phyloP scores from a whole-genome alignment of 2,329 filamentous ascomycete genomes.

The Penicillium corylophilum region DNA sequence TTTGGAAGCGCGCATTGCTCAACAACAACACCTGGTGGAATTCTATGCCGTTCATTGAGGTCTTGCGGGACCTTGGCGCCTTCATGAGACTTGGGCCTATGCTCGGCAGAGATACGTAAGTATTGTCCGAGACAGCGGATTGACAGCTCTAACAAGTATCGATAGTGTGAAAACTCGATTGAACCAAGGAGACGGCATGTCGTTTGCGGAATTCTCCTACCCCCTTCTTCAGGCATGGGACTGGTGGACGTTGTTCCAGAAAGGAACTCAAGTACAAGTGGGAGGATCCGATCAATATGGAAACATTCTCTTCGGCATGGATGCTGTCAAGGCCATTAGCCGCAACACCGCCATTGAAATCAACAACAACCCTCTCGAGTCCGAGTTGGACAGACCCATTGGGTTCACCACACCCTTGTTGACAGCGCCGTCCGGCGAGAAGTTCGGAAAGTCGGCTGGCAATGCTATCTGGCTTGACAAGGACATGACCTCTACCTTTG shows the following conservation, averaged over 20 bases:
- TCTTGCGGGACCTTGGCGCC: conserved; percentile 71
- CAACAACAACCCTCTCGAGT: conserved; percentile 36
- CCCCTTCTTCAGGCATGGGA: conserved; percentile 94
- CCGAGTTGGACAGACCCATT: conserved; percentile 56
- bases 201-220: conserved; percentile 88
- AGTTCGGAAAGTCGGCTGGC: conserved; percentile 92
- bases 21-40: conserved; percentile 89
- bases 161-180: conserved; percentile 76
- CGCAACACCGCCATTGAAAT: conserved; percentile 43
- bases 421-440: conserved; percentile 79
- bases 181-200: conserved; percentile 86
- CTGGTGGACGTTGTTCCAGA: conserved; percentile 83
- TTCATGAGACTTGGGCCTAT: conserved; percentile 79
- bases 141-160: conserved; percentile 5
- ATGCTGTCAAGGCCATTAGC: conserved; percentile 75
- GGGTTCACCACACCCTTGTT: conserved; percentile 90
- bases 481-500: conserved; percentile 75
- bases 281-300: conserved; percentile 95
- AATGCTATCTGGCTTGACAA: conserved; percentile 92
- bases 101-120: conserved; percentile 83
- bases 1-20: conserved; percentile 65
- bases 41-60: conserved; percentile 67
- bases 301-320: conserved; percentile 89
- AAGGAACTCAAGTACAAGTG: conserved; percentile 77
- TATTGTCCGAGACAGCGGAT: conserved; percentile 24